Evolutionary conservation across 2,329 filamentous ascomycete species (phyloP), one percentile per base, ranked within the genome.

Genomic region (Penicillium aurantiogriseum): DNA sequence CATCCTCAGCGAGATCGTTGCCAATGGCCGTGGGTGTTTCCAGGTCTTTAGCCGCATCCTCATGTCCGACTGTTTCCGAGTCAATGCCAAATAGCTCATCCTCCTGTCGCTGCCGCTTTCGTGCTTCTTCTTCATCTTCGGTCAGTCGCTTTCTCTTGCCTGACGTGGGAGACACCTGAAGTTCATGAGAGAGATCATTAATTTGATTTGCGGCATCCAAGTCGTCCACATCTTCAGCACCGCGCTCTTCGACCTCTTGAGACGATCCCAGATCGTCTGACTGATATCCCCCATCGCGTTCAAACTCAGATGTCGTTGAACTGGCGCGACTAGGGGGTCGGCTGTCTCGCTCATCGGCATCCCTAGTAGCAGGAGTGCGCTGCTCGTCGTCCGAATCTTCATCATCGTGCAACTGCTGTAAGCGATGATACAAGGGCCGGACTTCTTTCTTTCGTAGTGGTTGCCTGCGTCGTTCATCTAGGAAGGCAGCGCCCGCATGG

Each of bases 301-400:
- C 81, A 44, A 80, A 83, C 2, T 80, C 77, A 33, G 81, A 81
- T 17, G 80, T 80, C 38, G 69, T 78, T 58, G 80, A 78, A 62
- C 80, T 85, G 70, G 83, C 80, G 42, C 89, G 90, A 73, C 90
- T 96, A 44, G 87, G 86, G 48, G 89, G 89, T 42, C 89, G 85
- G 62, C 90, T 96, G 59, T 94, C 92, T 35, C 87, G 86, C 63
- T 94, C 92, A 70, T 96, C 92, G 0, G 90, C 95, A 70, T 92
- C 91, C 45, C 88, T 83, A 13, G 84, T 85, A 48, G 87, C 75
- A 13, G 88, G 85, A 35, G 84, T 88, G 49, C 81, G 77, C 46
- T 84, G 84, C 62, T 97, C 92, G 64, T 95, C 92, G 63, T 96
- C 92, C 0, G 91, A 95, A 71, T 97, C 91, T n/a, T 83, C 83